Evolutionary conservation across 768 basidiomycete species (phyloP).

Genomic region (Phaffia australis): DNA sequence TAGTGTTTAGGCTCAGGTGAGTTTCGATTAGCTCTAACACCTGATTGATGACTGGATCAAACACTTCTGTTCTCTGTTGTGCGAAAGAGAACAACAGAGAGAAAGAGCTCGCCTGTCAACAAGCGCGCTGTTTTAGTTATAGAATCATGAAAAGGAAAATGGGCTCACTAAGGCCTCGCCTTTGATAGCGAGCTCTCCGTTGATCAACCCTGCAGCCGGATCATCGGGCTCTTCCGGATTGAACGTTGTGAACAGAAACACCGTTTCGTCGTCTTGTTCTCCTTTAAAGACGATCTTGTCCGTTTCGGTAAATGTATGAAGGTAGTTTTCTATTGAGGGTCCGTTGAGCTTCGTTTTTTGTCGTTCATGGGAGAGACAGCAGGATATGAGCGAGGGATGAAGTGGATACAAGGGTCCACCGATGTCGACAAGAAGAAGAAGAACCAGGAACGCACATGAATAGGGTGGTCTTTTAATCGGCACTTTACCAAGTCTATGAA

Average conservation of each 20-base stretch:
- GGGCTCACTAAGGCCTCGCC: constrained; percentile 50
- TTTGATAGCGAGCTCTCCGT: constrained; percentile 73
- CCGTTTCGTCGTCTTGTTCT: constrained; percentile 62
- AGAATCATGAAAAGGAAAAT: too few relatives aligned
- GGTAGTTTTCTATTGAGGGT: constrained; percentile 64
- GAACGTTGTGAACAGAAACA: constrained; percentile 82
- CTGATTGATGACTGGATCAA: constrained; percentile 75
- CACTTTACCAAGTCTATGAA: constrained; percentile 71
- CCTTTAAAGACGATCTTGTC: constrained; percentile 72
- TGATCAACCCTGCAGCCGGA: constrained; percentile 39
- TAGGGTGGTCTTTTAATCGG: background rate
- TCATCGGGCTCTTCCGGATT: constrained; percentile 50
- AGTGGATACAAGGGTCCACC: too few relatives aligned
- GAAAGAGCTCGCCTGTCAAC: too few relatives aligned
- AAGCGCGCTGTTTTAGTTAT: too few relatives aligned
- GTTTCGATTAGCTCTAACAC: constrained; percentile 69
- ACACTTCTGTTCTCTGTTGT: constrained; percentile 56
- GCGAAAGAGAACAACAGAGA: too few relatives aligned
- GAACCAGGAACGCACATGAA: background rate
- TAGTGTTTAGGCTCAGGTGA: constrained; percentile 56
- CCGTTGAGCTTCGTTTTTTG: constrained; percentile 53
- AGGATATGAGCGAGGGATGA: too few relatives aligned
- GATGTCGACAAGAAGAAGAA: background rate
- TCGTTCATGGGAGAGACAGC: too few relatives aligned
- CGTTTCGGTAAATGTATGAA: constrained; percentile 71